Conservation (phyloP, 192 early-diverging fungal species). For the Coemansia erecta region DNA sequence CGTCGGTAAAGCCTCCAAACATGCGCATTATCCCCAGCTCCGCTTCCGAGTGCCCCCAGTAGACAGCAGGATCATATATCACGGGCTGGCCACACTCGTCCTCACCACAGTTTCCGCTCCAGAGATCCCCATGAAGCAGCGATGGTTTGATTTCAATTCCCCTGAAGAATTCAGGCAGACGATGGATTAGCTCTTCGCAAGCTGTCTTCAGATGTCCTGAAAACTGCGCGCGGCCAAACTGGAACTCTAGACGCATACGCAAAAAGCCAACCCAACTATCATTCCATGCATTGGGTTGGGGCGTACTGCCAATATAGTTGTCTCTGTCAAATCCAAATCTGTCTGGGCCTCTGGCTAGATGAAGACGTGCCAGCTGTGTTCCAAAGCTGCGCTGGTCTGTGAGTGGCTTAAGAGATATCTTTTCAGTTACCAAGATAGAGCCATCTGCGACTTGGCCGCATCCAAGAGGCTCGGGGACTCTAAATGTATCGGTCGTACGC, state of each 20-base stretch:
- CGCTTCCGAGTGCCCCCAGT: constrained; percentile 43
- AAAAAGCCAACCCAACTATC: constrained; percentile 31
- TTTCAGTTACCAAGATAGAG: constrained; percentile 25
- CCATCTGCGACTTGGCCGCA: constrained; percentile 15
- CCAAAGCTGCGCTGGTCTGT: constrained; percentile 21
- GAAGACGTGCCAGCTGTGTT: constrained; percentile 19
- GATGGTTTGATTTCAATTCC: constrained; percentile 21
- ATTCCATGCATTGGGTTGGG: constrained; percentile 32
- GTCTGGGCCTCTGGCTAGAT: constrained; percentile 11
- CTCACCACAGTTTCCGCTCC: constrained; percentile 23
- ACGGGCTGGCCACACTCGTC: constrained; percentile 25
- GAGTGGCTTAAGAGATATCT: constrained; percentile 13
- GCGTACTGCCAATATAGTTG: constrained; percentile 35
- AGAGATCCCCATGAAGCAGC: constrained; percentile 39
- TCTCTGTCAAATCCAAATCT: constrained; percentile 32
- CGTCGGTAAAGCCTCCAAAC: constrained; percentile 24
- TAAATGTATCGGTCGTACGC: constrained; percentile 11
- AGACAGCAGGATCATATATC: constrained; percentile 33
- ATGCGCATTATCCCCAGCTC: constrained; percentile 41
- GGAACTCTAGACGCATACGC: constrained; percentile 20
- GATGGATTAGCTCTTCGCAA: constrained; percentile 11
- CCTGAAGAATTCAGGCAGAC: constrained; percentile 23
- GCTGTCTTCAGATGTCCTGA: not conserved
- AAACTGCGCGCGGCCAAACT: constrained; percentile 22
- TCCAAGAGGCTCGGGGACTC: constrained; percentile 18